Evolutionary conservation across 2,329 filamentous ascomycete species (phyloP).

Genomic region (Cadophora luteo-olivacea): DNA sequence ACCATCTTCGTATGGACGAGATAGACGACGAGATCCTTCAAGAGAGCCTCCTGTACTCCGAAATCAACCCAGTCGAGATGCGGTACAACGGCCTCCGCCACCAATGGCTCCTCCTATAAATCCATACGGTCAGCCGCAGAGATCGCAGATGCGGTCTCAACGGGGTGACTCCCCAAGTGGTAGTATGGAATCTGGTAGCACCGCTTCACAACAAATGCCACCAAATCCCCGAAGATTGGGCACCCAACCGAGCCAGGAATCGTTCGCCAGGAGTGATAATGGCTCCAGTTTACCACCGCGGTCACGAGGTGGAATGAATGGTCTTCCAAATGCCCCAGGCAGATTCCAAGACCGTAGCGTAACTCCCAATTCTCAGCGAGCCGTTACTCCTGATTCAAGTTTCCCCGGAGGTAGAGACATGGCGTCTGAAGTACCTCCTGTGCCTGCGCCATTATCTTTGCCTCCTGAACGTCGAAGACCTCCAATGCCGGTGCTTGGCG

Average conservation of each 20-base stretch:
- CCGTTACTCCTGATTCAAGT: conserved; percentile 40
- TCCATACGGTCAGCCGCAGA: conserved; percentile 35
- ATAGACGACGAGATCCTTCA: conserved; percentile 37
- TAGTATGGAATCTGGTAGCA: conserved; percentile 36
- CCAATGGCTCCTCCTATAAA: conserved; percentile 32
- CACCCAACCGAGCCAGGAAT: conserved; percentile 44
- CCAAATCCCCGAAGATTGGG: conserved; percentile 38
- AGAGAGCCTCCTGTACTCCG: conserved; percentile 37
- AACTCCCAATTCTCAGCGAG: conserved; percentile 41
- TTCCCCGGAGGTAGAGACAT: conserved; percentile 34
- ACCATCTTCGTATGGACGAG: conserved; percentile 37
- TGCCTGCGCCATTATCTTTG: conserved; percentile 41
- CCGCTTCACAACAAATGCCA: conserved; percentile 33
- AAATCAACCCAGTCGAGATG: conserved; percentile 41
- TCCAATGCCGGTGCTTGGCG: conserved; percentile 41
- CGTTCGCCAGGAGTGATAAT: conserved; percentile 43
- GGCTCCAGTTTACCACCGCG: conserved; percentile 39
- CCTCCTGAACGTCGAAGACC: conserved; percentile 45
- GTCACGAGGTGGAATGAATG: conserved; percentile 42
- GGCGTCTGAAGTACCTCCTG: conserved; percentile 38
- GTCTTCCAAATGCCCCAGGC: conserved; percentile 37
- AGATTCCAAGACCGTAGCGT: conserved; percentile 44
- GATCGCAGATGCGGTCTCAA: conserved; percentile 37
- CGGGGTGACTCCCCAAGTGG: conserved; percentile 41
- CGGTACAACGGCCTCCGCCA: conserved; percentile 37